Evolutionary conservation across 129 eudicot genomes (phyloP).

Genomic region (Gnaphalium uliginosum): DNA sequence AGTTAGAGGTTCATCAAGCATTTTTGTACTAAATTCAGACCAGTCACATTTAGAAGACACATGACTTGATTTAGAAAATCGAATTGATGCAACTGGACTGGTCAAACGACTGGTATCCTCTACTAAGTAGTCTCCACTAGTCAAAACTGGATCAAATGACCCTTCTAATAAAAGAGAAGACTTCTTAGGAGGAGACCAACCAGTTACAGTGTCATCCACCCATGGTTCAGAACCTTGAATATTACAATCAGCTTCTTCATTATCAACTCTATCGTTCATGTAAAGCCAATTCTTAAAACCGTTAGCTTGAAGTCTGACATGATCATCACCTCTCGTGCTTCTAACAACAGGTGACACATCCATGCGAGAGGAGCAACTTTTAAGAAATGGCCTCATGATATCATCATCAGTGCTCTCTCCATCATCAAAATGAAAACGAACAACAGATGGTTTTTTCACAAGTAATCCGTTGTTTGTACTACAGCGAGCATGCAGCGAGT

Average conservation of each 20-base stretch:
- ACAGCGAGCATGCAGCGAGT: conserved; percentile 26
- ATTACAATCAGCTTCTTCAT: conserved; percentile 25
- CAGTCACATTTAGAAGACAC: conserved; percentile 33
- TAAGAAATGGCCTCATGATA: conserved; percentile 38
- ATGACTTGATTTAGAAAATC: conserved; percentile 24
- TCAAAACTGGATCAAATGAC: conserved; percentile 26
- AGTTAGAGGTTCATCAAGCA: conserved; percentile 24
- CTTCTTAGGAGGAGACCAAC: conserved; percentile 38
- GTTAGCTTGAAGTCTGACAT: conserved; percentile 25
- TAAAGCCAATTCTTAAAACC: conserved; percentile 32
- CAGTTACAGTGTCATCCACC: conserved; percentile 24
- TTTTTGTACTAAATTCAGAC: conserved; percentile 26
- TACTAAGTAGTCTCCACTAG: conserved; percentile 19
- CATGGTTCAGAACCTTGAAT: conserved; percentile 31
- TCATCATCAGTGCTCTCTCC: conserved; percentile 21
- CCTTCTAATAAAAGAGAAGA: conserved; percentile 27
- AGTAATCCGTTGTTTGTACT: conserved; percentile 15
- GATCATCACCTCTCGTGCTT: conserved; percentile 35
- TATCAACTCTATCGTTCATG: conserved; percentile 25
- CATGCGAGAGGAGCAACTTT: conserved; percentile 48
- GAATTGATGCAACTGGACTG: conserved; percentile 32
- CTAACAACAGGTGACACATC: conserved; percentile 32
- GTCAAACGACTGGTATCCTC: conserved; percentile 31
- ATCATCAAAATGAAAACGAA: conserved; percentile 32
- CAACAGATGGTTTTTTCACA: conserved; percentile 25